Percentiles rank a stretch among this genome's conserved stretches.
phyloP scores from a whole-genome alignment of 1,284 basidiomycete genomes.

The Volvariella surrecta region DNA sequence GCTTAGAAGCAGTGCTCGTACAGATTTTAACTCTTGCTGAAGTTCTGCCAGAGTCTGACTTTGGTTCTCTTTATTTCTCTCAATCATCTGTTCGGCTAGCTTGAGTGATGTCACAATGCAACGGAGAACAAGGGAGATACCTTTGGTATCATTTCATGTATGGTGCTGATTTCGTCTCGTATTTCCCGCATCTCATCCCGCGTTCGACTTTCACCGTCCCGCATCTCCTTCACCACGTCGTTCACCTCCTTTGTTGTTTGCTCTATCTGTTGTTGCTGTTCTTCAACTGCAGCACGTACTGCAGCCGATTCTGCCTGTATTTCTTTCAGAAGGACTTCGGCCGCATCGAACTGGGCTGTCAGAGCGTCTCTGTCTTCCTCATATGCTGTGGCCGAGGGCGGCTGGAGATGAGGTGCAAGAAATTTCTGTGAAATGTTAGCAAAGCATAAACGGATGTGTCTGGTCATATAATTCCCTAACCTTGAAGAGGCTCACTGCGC shows the following conservation, averaged over 20 bases:
- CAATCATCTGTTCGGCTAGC: constrained; percentile 67
- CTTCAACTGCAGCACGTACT: constrained; percentile 71
- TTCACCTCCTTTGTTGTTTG: constrained; percentile 78
- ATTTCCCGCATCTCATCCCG: constrained; percentile 90
- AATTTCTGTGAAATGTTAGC: constrained; percentile 59
- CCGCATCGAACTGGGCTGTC: constrained; percentile 89
- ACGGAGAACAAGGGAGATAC: constrained; percentile 28
- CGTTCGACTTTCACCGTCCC: constrained; percentile 70
- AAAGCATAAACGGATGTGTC: neutral
- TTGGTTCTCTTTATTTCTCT: constrained; percentile 85
- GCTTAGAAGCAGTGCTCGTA: constrained; percentile 88
- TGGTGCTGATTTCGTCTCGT: constrained; percentile 83
- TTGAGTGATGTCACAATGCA: neutral
- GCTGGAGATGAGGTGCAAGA: constrained; percentile 85
- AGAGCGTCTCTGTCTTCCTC: constrained; percentile 83
- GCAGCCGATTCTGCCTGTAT: constrained; percentile 75
- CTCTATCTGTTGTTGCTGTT: constrained; percentile 74
- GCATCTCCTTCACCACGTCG: constrained; percentile 68
- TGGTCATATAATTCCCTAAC: constrained; percentile 35
- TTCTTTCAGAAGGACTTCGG: constrained; percentile 74
- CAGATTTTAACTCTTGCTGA: constrained; percentile 90
- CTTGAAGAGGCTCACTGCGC: constrained; percentile 79
- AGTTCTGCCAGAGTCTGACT: constrained; percentile 75
- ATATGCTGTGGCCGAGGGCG: constrained; percentile 85
- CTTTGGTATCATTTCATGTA: constrained; percentile 88